Base-by-base conservation (phyloP, 306 rosid genomes). In the Quercus suber region DNA sequence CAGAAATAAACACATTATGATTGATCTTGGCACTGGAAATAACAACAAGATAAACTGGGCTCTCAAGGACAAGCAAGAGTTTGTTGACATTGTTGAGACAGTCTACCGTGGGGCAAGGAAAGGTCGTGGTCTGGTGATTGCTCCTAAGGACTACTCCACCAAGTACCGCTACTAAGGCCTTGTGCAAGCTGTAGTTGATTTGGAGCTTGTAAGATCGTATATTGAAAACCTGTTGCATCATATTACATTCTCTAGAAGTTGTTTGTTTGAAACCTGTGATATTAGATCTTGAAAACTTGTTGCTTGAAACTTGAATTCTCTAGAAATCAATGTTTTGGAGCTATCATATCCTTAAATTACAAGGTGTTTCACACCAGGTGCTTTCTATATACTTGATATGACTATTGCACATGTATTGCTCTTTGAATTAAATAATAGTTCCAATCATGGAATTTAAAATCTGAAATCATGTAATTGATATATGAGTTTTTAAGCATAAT, bases 11-110 rank as follows among this genome's bases (percentile, higher is more conserved):
- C 98, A 95, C 89, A 95, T 95, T 43, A 95, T 95, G 99, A 95
- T 95, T 60, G 97, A 95, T 35, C 99, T 95, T 71, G 98, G 99
- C 51, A 95, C 99, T 17, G 97, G 98, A 15, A 95, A 93, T 89
- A 95, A 95, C 91, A 95, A 95, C 86, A 95, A 95, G 92, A 95
- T 95, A 69, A 95, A 95, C 69, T 92, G 97, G 98, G 99, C 98
- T 61, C 92, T 95, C 65, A 92, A 95, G 91, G 96, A 95, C 88
- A 95, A 95, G 85, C 99, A 95, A 60, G 97, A 95, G 83, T 95
- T 95, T 90, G 89, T 95, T 41, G 96, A 91, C 84, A 91, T 95
- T 19, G 80, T 95, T 6, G 99, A 95, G 80, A 95, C 99, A 0
- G 97, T 90, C 25, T 94, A 90, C 64, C 85, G 94, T 6, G 98